Evolutionary conservation across 257 asterid species (phyloP).

Genomic region (Solanum pimpinellifolium): DNA sequence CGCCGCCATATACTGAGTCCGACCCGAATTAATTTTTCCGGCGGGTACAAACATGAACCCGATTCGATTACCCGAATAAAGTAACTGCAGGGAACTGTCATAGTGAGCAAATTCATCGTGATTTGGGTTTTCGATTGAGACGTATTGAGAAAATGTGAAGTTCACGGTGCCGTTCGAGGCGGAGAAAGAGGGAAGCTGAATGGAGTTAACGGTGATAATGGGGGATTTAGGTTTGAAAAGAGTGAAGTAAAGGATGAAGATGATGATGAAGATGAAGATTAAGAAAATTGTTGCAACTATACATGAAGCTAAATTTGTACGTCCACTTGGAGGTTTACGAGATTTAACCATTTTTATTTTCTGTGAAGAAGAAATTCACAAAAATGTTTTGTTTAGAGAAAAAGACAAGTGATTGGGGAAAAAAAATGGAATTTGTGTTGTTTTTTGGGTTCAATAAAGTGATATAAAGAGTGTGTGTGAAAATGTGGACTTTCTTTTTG

Average conservation of each 20-base stretch:
- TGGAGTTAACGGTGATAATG: slow-evolving; percentile 48
- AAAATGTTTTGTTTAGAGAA: not conserved
- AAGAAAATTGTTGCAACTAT: slow-evolving; percentile 63
- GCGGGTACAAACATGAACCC: slow-evolving; percentile 94
- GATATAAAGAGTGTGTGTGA: slow-evolving; percentile 1
- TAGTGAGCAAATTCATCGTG: slow-evolving; percentile 68
- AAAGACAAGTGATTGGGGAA: not conserved
- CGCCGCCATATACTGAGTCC: slow-evolving; percentile 69
- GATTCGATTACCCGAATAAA: slow-evolving; percentile 54
- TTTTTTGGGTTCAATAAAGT: not conserved
- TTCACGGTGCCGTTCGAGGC: slow-evolving; percentile 44
- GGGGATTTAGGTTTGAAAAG: slow-evolving; percentile 66
- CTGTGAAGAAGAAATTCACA: not conserved
- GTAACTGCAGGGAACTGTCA: slow-evolving; percentile 72
- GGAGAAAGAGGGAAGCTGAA: slow-evolving; percentile 76
- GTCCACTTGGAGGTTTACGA: slow-evolving; percentile 44
- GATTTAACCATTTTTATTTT: slow-evolving; percentile 36
- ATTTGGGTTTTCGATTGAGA: slow-evolving; percentile 63
- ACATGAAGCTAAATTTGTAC: slow-evolving; percentile 76
- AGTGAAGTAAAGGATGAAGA: slow-evolving; percentile 55
- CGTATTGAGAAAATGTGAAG: slow-evolving; percentile 78
- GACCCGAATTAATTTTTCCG: slow-evolving; percentile 55
- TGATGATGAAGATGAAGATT: slow-evolving; percentile 33
- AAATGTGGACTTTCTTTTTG: not conserved
- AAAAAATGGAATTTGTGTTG: not conserved